Conservation (phyloP, 441 rosid genomes). For the Geranium incanum region DNA sequence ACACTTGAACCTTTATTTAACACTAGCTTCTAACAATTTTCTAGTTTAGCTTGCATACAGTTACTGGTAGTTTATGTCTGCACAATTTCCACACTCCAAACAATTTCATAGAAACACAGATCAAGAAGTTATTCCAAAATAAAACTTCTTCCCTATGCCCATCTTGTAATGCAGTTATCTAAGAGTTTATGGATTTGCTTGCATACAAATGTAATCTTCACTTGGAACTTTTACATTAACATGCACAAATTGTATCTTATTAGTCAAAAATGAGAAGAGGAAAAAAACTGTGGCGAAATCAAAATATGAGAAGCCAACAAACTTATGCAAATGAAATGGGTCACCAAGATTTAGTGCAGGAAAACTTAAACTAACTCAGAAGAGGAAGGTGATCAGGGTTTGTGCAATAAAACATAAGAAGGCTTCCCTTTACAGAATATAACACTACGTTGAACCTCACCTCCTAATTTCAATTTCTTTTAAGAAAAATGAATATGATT, state of each 20-base stretch:
- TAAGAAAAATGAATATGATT: neutral
- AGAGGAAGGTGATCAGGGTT: neutral
- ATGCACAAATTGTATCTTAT: neutral
- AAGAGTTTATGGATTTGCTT: neutral
- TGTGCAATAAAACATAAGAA: neutral
- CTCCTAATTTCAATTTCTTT: neutral
- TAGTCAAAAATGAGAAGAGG: neutral
- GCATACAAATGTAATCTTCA: neutral
- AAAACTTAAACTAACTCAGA: neutral
- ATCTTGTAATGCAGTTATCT: neutral
- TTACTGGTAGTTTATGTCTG: neutral
- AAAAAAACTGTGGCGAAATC: too few relatives aligned
- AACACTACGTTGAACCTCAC: neutral
- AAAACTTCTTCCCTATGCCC: conserved; percentile 1
- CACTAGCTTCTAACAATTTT: neutral
- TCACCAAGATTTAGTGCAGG: neutral
- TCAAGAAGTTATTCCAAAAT: neutral
- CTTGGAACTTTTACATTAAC: neutral
- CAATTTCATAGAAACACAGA: neutral
- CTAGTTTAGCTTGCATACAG: neutral
- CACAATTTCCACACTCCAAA: neutral
- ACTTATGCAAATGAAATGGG: too few relatives aligned
- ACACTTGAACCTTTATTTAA: neutral
- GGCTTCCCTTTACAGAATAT: neutral
- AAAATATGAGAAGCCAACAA: neutral